These are phyloP conservation scores for Cicer cuneatum DNA, from an alignment of 306 rosid genomes.

Conservation along the genomic window DNA sequence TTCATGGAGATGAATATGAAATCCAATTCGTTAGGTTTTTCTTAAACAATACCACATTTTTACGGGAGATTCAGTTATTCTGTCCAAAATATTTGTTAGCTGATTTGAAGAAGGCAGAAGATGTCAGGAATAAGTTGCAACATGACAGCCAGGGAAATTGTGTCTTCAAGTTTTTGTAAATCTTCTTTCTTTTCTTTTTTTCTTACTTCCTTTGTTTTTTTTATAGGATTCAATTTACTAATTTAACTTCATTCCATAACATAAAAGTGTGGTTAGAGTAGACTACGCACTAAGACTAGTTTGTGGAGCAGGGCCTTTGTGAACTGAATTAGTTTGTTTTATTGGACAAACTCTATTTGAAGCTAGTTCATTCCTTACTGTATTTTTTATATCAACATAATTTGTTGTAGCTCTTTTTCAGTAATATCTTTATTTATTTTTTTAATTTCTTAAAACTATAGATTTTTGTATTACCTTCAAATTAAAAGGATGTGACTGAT, in stretches of 20 bases:
- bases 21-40: conserved; percentile 30
- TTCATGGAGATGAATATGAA: conserved; percentile 33
- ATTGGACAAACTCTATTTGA: neutral
- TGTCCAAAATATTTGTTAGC: neutral
- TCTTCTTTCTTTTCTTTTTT: neutral
- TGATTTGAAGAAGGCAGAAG: conserved; percentile 17
- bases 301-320: neutral
- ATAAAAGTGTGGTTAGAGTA: too few species aligned
- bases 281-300: neutral
- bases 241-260: neutral
- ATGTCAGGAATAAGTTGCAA: conserved; percentile 19
- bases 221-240: neutral
- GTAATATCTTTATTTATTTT: neutral
- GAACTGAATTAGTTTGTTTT: neutral
- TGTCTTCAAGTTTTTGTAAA: conserved; percentile 9
- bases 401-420: neutral
- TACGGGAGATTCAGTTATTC: conserved; percentile 17
- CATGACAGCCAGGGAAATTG: neutral
- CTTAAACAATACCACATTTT: conserved; percentile 26
- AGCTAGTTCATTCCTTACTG: neutral
- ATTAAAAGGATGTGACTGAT: neutral
- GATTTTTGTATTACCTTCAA: neutral
- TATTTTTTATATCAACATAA: neutral
- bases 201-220: neutral
- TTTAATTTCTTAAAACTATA: neutral